These are phyloP conservation scores for Scenedesmus sp. DNA, from an alignment of 163 green algal species.

Conservation along the genomic window DNA sequence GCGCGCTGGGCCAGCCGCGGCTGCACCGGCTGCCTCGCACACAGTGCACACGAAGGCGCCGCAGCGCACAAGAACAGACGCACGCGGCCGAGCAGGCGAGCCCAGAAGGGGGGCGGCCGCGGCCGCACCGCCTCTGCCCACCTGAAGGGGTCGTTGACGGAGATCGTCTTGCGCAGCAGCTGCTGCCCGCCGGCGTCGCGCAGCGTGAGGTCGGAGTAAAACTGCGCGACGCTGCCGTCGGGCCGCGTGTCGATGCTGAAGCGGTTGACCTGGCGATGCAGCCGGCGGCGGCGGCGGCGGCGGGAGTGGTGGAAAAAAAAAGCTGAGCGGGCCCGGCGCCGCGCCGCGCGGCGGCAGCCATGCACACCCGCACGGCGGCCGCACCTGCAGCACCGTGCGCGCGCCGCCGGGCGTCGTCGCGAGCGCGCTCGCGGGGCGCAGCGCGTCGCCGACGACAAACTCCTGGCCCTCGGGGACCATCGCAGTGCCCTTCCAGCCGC, in stretches of 20 bases:
- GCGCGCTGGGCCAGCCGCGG: too few species aligned
- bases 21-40: too few species aligned
- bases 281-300: too few species aligned
- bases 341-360: too few species aligned
- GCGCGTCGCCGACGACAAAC: slow-evolving; percentile 52
- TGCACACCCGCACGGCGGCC: too few species aligned
- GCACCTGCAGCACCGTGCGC: slow-evolving; percentile 63
- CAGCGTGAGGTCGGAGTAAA: slow-evolving; percentile 77
- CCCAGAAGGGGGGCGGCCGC: neutral
- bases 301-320: too few species aligned
- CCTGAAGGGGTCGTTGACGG: slow-evolving; percentile 96
- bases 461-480: slow-evolving; percentile 73
- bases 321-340: too few species aligned
- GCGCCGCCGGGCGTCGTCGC: slow-evolving; percentile 49
- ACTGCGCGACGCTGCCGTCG: slow-evolving; percentile 91
- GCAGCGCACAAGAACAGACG: too few species aligned
- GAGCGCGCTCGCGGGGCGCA: slow-evolving; percentile 46
- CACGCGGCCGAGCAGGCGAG: neutral
- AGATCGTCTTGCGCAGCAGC: slow-evolving; percentile 84
- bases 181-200: slow-evolving; percentile 50
- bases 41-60: too few species aligned
- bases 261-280: slow-evolving; percentile 73
- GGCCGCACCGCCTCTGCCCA: slow-evolving; percentile 61
- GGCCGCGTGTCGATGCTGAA: slow-evolving; percentile 95
- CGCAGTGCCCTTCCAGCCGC: slow-evolving; percentile 76